phyloP scores from a whole-genome alignment of 345 rosid species.

The Cochlearia excelsa region DNA sequence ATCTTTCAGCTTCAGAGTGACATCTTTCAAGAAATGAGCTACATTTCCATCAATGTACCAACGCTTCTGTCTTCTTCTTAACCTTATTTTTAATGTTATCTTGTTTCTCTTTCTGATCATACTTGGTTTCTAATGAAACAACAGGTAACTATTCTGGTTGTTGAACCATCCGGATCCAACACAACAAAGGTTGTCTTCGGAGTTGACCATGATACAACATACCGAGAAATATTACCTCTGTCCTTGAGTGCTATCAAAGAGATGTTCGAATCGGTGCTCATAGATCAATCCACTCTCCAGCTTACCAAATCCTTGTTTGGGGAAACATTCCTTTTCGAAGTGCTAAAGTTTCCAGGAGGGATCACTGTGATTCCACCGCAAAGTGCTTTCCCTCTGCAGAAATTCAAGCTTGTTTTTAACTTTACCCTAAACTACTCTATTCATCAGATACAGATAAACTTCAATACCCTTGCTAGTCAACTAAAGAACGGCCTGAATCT shows the following conservation, averaged over 20 bases:
- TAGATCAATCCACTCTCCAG: slow-evolving; percentile 50
- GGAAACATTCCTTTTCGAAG: slow-evolving; percentile 58
- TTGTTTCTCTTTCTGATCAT: slow-evolving; percentile 13
- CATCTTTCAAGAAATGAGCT: slow-evolving; percentile 67
- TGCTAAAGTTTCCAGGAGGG: slow-evolving; percentile 72
- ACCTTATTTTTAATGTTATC: slow-evolving; percentile 9
- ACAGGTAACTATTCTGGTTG: slow-evolving; percentile 68
- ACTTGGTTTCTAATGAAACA: slow-evolving; percentile 27
- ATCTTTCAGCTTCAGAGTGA: slow-evolving; percentile 58
- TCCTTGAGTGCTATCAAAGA: slow-evolving; percentile 61
- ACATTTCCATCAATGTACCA: slow-evolving; percentile 52
- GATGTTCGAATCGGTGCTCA: slow-evolving; percentile 53
- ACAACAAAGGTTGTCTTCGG: slow-evolving; percentile 73
- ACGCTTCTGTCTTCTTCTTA: slow-evolving; percentile 12
- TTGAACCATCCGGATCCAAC: slow-evolving; percentile 52
- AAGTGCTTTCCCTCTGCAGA: slow-evolving; percentile 74
- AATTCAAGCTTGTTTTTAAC: slow-evolving; percentile 72
- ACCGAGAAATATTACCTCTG: slow-evolving; percentile 49
- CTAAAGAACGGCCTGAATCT: slow-evolving; percentile 69
- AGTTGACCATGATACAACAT: slow-evolving; percentile 57
- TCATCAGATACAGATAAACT: slow-evolving; percentile 56
- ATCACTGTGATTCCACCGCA: slow-evolving; percentile 76
- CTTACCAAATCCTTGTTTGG: slow-evolving; percentile 71
- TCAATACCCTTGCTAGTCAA: slow-evolving; percentile 60
- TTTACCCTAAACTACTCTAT: slow-evolving; percentile 77